Base-by-base conservation (phyloP, 139 green algal genomes). In the Chlamydomonas incerta region DNA sequence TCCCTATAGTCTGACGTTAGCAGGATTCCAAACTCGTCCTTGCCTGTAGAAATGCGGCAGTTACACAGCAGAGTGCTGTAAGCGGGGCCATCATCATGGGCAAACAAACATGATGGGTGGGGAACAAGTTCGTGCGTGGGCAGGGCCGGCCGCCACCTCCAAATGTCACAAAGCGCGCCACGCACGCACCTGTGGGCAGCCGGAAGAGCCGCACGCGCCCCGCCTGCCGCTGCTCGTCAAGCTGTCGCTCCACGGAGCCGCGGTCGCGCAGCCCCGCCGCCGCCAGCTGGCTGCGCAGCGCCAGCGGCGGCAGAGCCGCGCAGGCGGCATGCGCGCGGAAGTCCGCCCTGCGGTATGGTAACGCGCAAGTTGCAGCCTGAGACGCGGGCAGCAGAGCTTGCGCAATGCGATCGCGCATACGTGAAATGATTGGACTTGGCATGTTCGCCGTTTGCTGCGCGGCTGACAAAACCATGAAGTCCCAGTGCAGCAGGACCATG, bases 1-100 rank as follows among this genome's bases (percentile, higher is more conserved):
- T 23, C 29, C 0, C 76, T 63, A 17, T 83, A 83, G n/a, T 83
- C 76, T 3, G 76, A 21, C 2, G 63, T 83, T 3, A 46, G 33
- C 41, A 83, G 62, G 3, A 83, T 34, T 0, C 63, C 76, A 23
- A 83, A 83, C 76, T 83, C 76, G 76, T 83, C 76, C 41, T 37
- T 18, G 13, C 75, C 75, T 82, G 75, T 0, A 28, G 13, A 58
- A 18, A 24, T 21, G 14, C 15, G 26, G 57, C 17, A 21, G 15
- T 29, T 65, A 26, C 57, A 21, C 15, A 26, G 57, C 57, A 34
- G 8, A 5, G 58, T n/a, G 13, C 58, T 65, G 20, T 9, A 8
- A 11, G 8, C 15, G 58, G 8, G 4, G 58, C 58, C 58, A 10
- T 18, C 58, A 10, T n/a, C 0, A 11, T n/a, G n/a, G n/a, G n/a